Base-by-base conservation (phyloP, 805 yeast genomes). In the Wickerhamomyces rabaulensis region DNA sequence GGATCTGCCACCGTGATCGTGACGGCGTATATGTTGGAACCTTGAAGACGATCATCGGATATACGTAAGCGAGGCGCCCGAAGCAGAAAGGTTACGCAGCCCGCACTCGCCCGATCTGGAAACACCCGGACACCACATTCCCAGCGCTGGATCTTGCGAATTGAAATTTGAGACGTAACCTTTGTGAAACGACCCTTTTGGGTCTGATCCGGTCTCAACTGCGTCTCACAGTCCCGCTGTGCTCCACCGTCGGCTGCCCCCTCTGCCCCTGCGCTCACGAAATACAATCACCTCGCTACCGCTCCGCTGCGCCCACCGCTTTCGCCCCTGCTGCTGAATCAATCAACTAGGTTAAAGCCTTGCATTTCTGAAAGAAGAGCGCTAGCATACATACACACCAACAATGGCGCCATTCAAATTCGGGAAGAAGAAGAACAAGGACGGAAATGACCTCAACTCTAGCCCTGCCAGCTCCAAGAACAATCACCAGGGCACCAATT, bases 331-430 rank as follows among this genome's bases (percentile, higher is more conserved):
- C 8, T 22, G 31, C n/a, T 7, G 31, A 10, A 27, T 10, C 31
- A 27, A 12, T 15, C 5, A 10, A 27, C 13, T 27, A 16, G 12
- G 27, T 25, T 6, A 27, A 27, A 27, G 31, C 31, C 31, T 13
- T 27, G n/a, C 31, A 27, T 27, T 27, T 27, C 31, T 10, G 13
- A 27, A 27, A 27, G n/a, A 27, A 27, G 27, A 27, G n/a, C n/a
- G 13, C 4, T 13, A 4, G n/a, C n/a, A 27, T 13, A 27, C 6
- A 13, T 7, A 16, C 20, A 39, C 15, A 23, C 41, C 2, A 23
- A 41, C 8, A 5, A 78, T 78, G 82, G 78, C 82, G 17, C 77
- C 82, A 20, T 79, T 79, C 62, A 78, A 76, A 58, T 78, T 80
- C 58, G 78, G 79, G 16, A 74, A 70, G 57, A 77, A 74, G 58